These are phyloP conservation scores for Xylaria sp. DNA, from an alignment of 2,329 filamentous ascomycete genomes.

Conservation along the genomic window DNA sequence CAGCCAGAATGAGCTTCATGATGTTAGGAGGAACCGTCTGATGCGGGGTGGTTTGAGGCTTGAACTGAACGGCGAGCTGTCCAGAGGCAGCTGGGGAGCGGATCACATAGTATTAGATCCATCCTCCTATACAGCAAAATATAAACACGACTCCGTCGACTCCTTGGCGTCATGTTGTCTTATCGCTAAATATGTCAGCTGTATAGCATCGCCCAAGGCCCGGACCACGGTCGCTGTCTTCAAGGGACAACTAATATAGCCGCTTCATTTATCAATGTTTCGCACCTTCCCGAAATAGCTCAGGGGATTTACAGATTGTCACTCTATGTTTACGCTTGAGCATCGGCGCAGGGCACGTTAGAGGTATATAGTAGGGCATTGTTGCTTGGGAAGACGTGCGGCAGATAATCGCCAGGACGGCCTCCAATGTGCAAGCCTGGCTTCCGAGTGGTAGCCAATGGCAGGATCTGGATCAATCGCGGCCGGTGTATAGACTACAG, in stretches of 20 bases:
- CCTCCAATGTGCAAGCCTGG: background rate
- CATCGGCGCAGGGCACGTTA: background rate
- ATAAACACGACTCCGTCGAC: background rate
- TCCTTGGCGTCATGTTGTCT: background rate
- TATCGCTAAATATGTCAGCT: background rate
- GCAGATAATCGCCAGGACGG: background rate
- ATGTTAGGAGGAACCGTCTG: background rate
- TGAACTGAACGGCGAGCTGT: too few relatives aligned
- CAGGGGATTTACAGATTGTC: background rate
- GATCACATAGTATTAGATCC: background rate
- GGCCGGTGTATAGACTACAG: background rate
- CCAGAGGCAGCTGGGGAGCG: background rate
- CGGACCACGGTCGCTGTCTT: background rate
- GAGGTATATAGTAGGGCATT: background rate
- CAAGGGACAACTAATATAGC: conserved; percentile 8
- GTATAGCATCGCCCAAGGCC: background rate
- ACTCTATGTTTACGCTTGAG: background rate
- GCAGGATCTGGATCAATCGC: conserved; percentile 5
- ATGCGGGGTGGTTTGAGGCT: background rate
- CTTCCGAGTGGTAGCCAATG: conserved; percentile 3
- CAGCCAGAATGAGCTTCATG: conserved; percentile 55
- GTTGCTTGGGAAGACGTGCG: background rate
- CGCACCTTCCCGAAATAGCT: background rate
- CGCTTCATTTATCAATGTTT: conserved; percentile 6
- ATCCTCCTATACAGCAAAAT: background rate